Percentiles rank a stretch among this genome's conserved stretches.
Conservation (phyloP, 805 yeast species). For the Ascoidea asiatica region DNA sequence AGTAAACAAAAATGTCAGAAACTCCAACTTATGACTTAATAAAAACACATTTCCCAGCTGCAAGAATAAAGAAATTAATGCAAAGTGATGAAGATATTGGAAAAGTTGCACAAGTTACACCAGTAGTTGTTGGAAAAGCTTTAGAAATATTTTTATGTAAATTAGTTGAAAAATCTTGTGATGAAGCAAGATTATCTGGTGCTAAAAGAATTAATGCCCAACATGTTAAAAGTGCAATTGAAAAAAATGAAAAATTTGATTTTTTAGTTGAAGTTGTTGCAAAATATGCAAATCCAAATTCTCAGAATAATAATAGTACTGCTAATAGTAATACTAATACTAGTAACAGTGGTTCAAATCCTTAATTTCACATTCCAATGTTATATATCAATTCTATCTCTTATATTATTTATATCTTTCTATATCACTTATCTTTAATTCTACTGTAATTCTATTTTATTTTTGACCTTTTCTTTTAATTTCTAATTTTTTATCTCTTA, state of each 20-base stretch:
- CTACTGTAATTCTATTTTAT: background rate
- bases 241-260: constrained; percentile 82
- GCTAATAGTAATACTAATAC: background rate
- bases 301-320: background rate
- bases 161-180: constrained; percentile 70
- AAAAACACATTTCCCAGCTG: constrained; percentile 81
- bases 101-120: constrained; percentile 97
- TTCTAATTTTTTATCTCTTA: too few relatives aligned
- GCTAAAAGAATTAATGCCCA: constrained; percentile 72
- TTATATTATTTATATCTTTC: background rate
- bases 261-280: constrained; percentile 69
- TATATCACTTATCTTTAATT: background rate
- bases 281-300: constrained; percentile 33
- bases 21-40: constrained; percentile 30
- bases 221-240: constrained; percentile 73
- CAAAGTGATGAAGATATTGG: constrained; percentile 98
- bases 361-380: background rate
- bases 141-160: constrained; percentile 85
- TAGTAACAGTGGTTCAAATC: background rate
- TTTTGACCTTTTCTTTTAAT: background rate
- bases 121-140: constrained; percentile 94
- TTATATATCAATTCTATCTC: background rate
- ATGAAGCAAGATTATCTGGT: constrained; percentile 62
- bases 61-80: constrained; percentile 91
- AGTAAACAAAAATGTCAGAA: too few relatives aligned